Conservation (phyloP, 495 filamentous ascomycete species). For the Lepraria neglecta region DNA sequence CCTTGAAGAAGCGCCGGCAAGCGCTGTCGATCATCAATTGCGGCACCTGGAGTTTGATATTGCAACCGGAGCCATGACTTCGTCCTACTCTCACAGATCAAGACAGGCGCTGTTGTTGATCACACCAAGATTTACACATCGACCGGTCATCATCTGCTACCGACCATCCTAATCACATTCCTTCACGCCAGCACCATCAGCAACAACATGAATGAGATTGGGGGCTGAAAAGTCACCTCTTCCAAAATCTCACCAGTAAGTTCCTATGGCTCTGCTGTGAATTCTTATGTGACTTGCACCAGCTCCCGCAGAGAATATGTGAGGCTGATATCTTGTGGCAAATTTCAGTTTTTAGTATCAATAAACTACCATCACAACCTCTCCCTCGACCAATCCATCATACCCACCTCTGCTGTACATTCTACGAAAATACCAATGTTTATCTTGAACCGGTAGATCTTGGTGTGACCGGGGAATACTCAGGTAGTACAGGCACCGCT, state of each 20-base stretch:
- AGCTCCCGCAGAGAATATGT: no score
- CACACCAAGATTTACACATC: neutral
- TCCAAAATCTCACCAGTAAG: slow-evolving; percentile 9
- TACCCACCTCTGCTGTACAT: neutral
- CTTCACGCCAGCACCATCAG: neutral
- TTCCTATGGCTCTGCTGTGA: neutral
- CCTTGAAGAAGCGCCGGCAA: slow-evolving; percentile 12
- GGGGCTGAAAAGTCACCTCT: neutral
- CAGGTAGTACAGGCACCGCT: neutral
- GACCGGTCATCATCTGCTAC: no score
- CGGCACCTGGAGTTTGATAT: slow-evolving; percentile 12
- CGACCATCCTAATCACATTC: neutral
- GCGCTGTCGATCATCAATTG: slow-evolving; percentile 13
- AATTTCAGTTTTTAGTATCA: neutral
- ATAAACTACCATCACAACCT: no score
- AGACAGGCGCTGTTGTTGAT: neutral
- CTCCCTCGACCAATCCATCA: no score
- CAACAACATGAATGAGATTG: slow-evolving; percentile 1
- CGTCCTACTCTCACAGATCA: neutral
- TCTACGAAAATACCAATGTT: neutral
- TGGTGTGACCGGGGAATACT: neutral
- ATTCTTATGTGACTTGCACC: neutral
- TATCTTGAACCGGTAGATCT: neutral
- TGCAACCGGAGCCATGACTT: neutral
- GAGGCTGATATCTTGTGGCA: neutral